phyloP scores from a whole-genome alignment of 2,329 filamentous ascomycete genomes.

The Ophiostoma triangulosporum region DNA sequence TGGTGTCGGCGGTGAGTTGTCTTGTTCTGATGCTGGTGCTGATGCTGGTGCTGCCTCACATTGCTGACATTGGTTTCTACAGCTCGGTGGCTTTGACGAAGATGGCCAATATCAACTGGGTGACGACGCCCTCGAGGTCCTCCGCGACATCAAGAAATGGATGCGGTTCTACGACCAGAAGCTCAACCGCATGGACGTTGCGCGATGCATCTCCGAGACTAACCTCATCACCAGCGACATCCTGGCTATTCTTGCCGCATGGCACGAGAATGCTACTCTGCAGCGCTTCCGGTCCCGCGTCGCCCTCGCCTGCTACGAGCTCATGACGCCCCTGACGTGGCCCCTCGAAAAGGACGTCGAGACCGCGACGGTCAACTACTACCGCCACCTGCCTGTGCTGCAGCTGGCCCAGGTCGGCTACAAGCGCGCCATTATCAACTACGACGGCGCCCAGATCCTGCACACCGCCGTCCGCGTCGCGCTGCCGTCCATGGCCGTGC shows the following conservation, averaged over 20 bases:
- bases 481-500: conserved; percentile 71
- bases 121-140: conserved; percentile 80
- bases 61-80: conserved; percentile 3
- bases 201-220: conserved; percentile 78
- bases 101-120: conserved; percentile 77
- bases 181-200: conserved; percentile 85
- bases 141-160: conserved; percentile 93
- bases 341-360: conserved; percentile 68
- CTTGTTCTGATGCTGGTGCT: neutral
- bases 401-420: conserved; percentile 80
- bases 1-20: conserved; percentile 72
- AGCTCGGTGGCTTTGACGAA: conserved; percentile 78
- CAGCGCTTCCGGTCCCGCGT: conserved; percentile 66
- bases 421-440: conserved; percentile 78
- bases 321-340: conserved; percentile 90
- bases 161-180: conserved; percentile 89
- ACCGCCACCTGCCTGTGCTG: conserved; percentile 79
- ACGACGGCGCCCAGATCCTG: conserved; percentile 62
- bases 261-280: conserved; percentile 59
- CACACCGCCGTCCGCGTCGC: conserved; percentile 70
- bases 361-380: conserved; percentile 82
- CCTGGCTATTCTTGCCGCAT: conserved; percentile 73
- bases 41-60: neutral
- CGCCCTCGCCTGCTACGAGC: conserved; percentile 74
- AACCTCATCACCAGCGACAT: conserved; percentile 87